Evolutionary conservation across 2,329 filamentous ascomycete species (phyloP), one percentile per base, ranked within the genome.

Genomic region (Fusarium coicis): DNA sequence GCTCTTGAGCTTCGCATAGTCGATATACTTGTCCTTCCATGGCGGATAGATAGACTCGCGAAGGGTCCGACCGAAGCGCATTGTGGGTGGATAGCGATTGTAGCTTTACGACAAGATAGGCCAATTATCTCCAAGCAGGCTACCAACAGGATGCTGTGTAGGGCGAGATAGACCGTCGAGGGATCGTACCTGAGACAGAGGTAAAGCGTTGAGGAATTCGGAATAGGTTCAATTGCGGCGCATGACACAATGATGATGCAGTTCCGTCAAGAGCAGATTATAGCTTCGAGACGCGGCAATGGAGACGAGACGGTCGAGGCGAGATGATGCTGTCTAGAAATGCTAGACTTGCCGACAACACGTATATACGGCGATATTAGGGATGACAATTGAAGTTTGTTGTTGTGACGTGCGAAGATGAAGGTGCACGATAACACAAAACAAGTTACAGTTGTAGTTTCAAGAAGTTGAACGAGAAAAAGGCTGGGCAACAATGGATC

Each of bases 51-150:
- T 87, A 67, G 93, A 91, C 78, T 90, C 89, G 78, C 91, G 90
- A 68, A 99, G 89, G 57, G 94, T 98, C 85, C 92, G 94, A 72
- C 96, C 96, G 86, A 98, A 99, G 78, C 94, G 93, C 96, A 99
- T 98, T 55, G 57, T 71, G 65, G 34, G 43, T 40, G 30, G 56
- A 52, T 32, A 39, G 53, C n/a, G 44, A 44, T 53, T 59, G 43
- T 56, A 58, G 52, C 43, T 65, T 62, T 40, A 37, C 32, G 49
- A 28, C 49, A 21, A 32, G 43, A 36, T 34, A 21, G 37, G 50
- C 49, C 63, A 56, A 61, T 62, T 64, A 63, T 64, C 66, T 53
- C n/a, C 39, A 68, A 49, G 55, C 53, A 43, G 30, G 42, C 62
- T 49, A 60, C 49, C 47, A 57, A 53, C 44, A 34, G 47, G 28